Evolutionary conservation across 2,329 filamentous ascomycete genomes (phyloP).

Genomic region (Microthyrium microscopicum): DNA sequence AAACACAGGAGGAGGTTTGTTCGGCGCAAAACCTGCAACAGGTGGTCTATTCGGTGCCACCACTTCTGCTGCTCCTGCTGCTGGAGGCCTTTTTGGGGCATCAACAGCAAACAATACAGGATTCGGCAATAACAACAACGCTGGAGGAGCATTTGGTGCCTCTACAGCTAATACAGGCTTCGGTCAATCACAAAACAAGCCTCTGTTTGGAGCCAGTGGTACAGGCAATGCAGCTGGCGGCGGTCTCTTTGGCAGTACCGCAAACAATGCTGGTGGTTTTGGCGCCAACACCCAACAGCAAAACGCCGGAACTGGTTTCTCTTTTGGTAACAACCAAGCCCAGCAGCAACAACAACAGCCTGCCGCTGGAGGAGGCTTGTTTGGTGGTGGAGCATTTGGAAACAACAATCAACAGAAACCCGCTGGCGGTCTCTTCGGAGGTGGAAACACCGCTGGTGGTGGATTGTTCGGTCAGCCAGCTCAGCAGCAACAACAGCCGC

Average conservation of each 20-base stretch:
- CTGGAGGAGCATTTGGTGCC: slow-evolving; percentile 5
- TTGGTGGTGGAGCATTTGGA: slow-evolving; percentile 22
- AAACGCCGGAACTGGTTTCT: slow-evolving; percentile 16
- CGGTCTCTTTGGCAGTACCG: slow-evolving; percentile 2
- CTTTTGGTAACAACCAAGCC: slow-evolving; percentile 11
- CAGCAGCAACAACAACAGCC: slow-evolving; percentile 11
- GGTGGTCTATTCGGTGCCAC: slow-evolving; percentile 13
- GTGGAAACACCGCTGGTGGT: slow-evolving; percentile 16
- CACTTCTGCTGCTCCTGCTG: slow-evolving; percentile 12
- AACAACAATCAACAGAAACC: slow-evolving; percentile 23
- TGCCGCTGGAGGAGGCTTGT: slow-evolving; percentile 21
- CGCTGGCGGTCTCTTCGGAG: slow-evolving; percentile 19
- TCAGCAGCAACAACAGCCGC: slow-evolving; percentile 11
- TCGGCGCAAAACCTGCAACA: slow-evolving; percentile 16
- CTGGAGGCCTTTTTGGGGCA: slow-evolving; percentile 18
- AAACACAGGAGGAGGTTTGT: slow-evolving; percentile 13
- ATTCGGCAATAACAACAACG: background rate
- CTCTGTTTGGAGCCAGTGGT: slow-evolving; percentile 7
- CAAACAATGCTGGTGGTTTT: slow-evolving; percentile 17
- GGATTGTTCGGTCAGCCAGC: slow-evolving; percentile 33
- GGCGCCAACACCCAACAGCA: slow-evolving; percentile 15
- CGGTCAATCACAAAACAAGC: background rate
- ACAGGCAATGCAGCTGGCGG: slow-evolving; percentile 3
- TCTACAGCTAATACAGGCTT: slow-evolving; percentile 3
- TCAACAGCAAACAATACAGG: slow-evolving; percentile 9